Evolutionary conservation across 2,329 filamentous ascomycete species (phyloP), one percentile per base, ranked within the genome.

Genomic region (Ophiostoma ulmi): DNA sequence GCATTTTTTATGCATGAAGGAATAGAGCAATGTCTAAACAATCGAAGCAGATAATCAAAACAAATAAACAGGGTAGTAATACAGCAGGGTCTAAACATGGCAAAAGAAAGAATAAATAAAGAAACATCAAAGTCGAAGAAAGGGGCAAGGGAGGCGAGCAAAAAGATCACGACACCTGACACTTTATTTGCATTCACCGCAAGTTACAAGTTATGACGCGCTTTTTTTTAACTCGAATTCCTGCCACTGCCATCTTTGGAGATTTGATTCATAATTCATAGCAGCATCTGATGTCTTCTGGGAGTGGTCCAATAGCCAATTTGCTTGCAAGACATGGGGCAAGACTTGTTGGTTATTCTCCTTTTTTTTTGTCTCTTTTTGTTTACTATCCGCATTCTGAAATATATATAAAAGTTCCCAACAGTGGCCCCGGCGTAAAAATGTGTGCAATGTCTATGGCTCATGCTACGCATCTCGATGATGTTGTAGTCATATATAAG

Each of bases 101-200:
- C 6, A 48, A 48, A 48, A 6, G 44, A 20, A 58, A 22, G 22
- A 26, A 58, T 4, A 55, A 22, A n/a, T 7, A 22, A 22, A 55
- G 8, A 22, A 55, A 3, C 48, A 22, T 11, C 44, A 48, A 58
- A 58, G 52, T 58, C n/a, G n/a, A 58, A 58, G 52, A 58, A 58
- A 58, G 52, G 52, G 52, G 52, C 48, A 17, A 26, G 11, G 11
- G 22, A 58, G n/a, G 22, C 52, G 7, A 58, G 52, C n/a, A 11
- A 14, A 11, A 22, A 58, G n/a, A 58, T 58, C 52, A 58, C 52
- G 52, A 58, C 52, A 58, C 22, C 52, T 58, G 52, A 58, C 52
- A 26, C 52, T 4, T 48, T 17, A 6, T 58, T 14, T 3, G 52
- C 52, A 58, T 58, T 58, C 52, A 58, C 52, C 52, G 52, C 52